Base-by-base conservation (phyloP, 2,329 filamentous ascomycete species). In the Alternaria infectoria region DNA sequence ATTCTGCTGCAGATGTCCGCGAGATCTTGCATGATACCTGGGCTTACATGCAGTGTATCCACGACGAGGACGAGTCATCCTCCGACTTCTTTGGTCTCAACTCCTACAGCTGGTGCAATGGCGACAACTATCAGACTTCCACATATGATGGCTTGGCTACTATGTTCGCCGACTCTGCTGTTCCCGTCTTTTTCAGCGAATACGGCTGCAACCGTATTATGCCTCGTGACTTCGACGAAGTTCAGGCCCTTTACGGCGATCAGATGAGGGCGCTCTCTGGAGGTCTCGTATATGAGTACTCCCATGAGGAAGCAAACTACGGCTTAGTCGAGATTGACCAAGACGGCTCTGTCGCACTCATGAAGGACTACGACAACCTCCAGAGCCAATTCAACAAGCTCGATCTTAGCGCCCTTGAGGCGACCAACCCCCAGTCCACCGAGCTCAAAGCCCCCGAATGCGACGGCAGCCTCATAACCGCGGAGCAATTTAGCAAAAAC, bases 181-280 rank as follows among this genome's bases (percentile, higher is more conserved):
- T 93, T 40, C 92, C 92, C 30, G 85, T 94, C 72, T 95, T 95
- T 85, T 94, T 92, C 84, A 92, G 90, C 67, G 92, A 96, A 76
- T 90, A 89, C 72, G 92, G 92, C 64, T 95, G 92, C 87, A 95
- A 93, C 83, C 68, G 75, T 54, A 69, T 77, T 23, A 83, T 85
- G 40, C 87, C 89, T 13, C 90, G 92, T 70, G 81, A 89, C 71
- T 96, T 93, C 82, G 90, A 91, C 69, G 92, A 96, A 81, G 90
- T 93, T 12, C 84, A 83, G 59, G 84, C 89, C 65, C 88, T 96
- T 69, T 95, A 95, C 79, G 86, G 91, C 60, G 74, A 84, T 43
- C 72, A 92, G 67, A 93, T 95, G 90, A 89, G 83, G 17, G 83
- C 88, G 60, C 89, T 95, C 74, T 90, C 89, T 58, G 92, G 92